A percentile compares a stretch with the other conserved stretches of the same genome.
Evolutionary conservation across 306 rosid species (phyloP).

Genomic region (Dryas octopetala): DNA sequence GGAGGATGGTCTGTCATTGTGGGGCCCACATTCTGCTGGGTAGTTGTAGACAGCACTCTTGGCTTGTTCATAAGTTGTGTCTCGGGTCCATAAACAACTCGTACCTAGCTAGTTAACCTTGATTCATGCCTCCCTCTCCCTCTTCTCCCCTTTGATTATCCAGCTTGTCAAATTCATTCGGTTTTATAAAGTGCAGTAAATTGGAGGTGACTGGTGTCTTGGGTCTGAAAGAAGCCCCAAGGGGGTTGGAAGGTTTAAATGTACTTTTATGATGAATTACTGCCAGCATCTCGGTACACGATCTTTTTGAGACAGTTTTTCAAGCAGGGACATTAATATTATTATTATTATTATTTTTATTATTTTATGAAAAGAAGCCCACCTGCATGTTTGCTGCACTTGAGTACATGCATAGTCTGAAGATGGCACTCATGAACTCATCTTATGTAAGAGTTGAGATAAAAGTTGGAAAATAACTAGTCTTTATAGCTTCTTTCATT

Average conservation of each 20-base stretch:
- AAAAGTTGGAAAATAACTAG: not conserved
- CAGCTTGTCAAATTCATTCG: not conserved
- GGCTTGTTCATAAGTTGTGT: not conserved
- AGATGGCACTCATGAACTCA: no score
- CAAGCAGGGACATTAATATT: no score
- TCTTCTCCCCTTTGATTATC: not conserved
- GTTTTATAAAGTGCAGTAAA: not conserved
- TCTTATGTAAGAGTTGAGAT: no score
- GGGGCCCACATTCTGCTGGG: conserved; percentile 15
- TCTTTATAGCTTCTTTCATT: not conserved
- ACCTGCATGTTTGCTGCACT: no score
- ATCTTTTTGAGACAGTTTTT: not conserved
- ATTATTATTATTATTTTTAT: no score
- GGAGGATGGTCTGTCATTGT: conserved; percentile 15
- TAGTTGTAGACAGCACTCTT: conserved; percentile 3
- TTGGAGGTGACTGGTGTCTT: not conserved
- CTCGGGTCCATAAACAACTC: not conserved
- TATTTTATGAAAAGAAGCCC: no score
- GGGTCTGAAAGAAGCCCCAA: no score
- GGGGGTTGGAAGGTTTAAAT: not conserved
- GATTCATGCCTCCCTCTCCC: not conserved
- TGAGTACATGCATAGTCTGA: no score
- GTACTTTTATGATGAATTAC: not conserved
- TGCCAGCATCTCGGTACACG: not conserved
- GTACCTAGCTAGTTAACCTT: not conserved